Evolutionary conservation across 176 grass and related monocot species (phyloP), one percentile per base, ranked within the genome.

Genomic region (Paspalum notatum): DNA sequence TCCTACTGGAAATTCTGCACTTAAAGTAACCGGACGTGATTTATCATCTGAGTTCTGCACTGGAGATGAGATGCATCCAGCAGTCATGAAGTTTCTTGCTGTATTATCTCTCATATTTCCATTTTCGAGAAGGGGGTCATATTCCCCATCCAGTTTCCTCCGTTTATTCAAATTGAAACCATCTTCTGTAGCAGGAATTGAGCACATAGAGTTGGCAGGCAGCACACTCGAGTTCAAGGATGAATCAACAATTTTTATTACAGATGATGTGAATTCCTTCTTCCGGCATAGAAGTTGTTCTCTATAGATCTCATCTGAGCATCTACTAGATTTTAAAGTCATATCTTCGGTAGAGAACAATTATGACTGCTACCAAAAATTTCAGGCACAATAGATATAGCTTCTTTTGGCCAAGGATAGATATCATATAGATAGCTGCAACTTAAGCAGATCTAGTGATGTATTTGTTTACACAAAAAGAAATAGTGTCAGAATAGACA

Each of bases 81-180:
- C 85, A 72, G 41, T 47, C 76, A 62, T 20, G 49, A 60, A 72
- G n/a, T 47, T 90, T 61, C 9, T 65, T n/a, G 3, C 60, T 47
- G 51, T 69, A 40, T 9, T 42, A 58, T 83, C 48, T 27, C 41
- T 55, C 15, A 0, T 76, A 67, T 87, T 81, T 86, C 64, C 87
- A 82, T 81, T 84, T 70, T 52, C 44, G 12, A 26, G 17, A 72
- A 66, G 53, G 12, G 66, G 57, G 81, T 73, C 16, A 75, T 53
- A 83, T 72, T 88, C 72, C 20, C 56, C 51, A 55, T 79, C 75
- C 47, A 70, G 75, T 54, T 88, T 96, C 75, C 82, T 92, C 48
- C 88, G 74, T 77, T 91, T 94, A 76, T 67, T 67, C 22, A 94
- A 44, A 75, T 54, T 40, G 5, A 32, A 52, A 89, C 43, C 53